These are phyloP conservation scores for Boletus fagicola DNA, from an alignment of 768 basidiomycete genomes.

Conservation along the genomic window DNA sequence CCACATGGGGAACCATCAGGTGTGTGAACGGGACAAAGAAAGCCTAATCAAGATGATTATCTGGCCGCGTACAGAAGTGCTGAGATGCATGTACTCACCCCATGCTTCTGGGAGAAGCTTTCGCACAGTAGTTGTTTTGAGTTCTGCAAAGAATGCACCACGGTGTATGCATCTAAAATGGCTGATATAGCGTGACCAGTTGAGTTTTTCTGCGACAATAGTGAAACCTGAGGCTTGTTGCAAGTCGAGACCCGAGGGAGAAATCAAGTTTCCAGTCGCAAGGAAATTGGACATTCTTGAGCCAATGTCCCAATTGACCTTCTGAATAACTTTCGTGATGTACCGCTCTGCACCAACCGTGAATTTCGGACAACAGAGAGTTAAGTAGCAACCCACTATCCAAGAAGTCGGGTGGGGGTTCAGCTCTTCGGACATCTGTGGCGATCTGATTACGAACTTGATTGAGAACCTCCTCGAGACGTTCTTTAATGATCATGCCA, in stretches of 20 bases:
- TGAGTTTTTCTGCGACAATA: slow-evolving; percentile 97
- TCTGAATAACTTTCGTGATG: slow-evolving; percentile 67
- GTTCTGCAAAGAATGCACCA: slow-evolving; percentile 98
- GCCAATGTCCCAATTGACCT: slow-evolving; percentile 91
- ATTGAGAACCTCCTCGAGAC: slow-evolving; percentile 85
- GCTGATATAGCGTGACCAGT: slow-evolving; percentile 97
- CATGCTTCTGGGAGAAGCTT: slow-evolving; percentile 97
- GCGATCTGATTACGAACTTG: slow-evolving; percentile 67
- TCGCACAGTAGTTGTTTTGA: slow-evolving; percentile 96
- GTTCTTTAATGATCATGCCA: slow-evolving; percentile 97
- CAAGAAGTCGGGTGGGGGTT: slow-evolving; percentile 77
- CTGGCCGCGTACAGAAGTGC: background rate
- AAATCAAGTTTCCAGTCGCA: slow-evolving; percentile 94
- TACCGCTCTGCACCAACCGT: slow-evolving; percentile 60
- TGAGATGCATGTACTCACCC: slow-evolving; percentile 52
- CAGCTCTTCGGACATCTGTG: slow-evolving; percentile 73
- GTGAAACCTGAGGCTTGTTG: slow-evolving; percentile 99
- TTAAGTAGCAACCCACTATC: slow-evolving; percentile 58
- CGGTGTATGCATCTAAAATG: slow-evolving; percentile 98
- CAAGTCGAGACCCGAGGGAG: slow-evolving; percentile 91
- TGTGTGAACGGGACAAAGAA: slow-evolving; percentile 97
- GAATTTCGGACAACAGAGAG: slow-evolving; percentile 2
- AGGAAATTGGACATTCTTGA: slow-evolving; percentile 89
- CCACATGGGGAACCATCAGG: slow-evolving; percentile 98
- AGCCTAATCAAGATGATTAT: slow-evolving; percentile 51